Evolutionary conservation across 176 grass and related monocot species (phyloP).

Genomic region (Paspalum vaginatum): DNA sequence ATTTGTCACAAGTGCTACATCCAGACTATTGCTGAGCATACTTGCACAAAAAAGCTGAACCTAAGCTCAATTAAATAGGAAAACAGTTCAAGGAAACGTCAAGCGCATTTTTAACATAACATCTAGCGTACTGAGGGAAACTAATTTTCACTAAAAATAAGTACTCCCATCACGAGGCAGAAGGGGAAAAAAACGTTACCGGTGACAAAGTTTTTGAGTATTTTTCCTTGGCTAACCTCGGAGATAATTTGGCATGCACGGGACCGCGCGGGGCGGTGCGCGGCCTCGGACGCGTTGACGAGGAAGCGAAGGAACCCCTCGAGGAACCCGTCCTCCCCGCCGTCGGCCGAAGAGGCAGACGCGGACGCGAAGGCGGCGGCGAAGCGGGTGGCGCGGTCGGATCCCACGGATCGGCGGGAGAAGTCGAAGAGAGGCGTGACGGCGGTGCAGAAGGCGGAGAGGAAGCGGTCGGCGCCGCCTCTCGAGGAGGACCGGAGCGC

Average conservation of each 20-base stretch:
- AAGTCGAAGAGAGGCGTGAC: constrained; percentile 73
- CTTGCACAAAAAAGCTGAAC: not conserved
- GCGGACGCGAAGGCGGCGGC: constrained; percentile 56
- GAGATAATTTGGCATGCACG: constrained; percentile 85
- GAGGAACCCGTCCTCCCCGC: constrained; percentile 49
- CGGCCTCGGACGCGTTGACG: constrained; percentile 48
- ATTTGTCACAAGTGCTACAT: not conserved
- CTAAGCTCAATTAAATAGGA: not conserved
- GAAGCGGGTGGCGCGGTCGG: constrained; percentile 73
- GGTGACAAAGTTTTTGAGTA: not conserved
- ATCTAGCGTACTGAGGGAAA: not conserved
- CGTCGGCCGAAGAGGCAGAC: constrained; percentile 35
- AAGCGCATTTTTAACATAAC: not conserved
- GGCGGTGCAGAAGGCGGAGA: constrained; percentile 59
- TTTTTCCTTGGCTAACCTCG: constrained; percentile 46
- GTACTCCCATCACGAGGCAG: not conserved
- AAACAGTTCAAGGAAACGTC: not conserved
- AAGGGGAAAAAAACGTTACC: not conserved
- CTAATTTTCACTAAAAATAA: not conserved
- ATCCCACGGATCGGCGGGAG: constrained; percentile 45
- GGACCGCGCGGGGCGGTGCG: constrained; percentile 61
- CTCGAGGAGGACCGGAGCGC: constrained; percentile 50
- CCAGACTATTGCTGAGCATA: not conserved
- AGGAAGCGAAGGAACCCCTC: constrained; percentile 82
- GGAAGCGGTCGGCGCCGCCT: constrained; percentile 51